These are phyloP conservation scores for Collybiopsis luxurians DNA, from an alignment of 768 basidiomycete species.

Conservation along the genomic window DNA sequence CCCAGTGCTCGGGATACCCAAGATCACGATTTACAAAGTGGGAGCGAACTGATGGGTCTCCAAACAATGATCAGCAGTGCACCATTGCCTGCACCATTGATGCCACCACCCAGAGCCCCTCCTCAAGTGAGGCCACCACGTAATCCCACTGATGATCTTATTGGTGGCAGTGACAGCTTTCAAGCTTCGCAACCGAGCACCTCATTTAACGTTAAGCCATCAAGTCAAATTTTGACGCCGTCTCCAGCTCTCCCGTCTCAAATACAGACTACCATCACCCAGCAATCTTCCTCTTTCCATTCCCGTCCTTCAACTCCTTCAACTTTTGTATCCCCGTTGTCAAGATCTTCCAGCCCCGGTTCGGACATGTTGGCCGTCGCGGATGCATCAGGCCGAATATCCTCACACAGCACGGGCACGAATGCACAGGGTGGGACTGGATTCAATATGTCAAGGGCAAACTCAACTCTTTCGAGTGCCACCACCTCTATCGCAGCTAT, in stretches of 20 bases:
- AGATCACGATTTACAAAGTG: slow-evolving; percentile 19
- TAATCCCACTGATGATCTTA: neutral
- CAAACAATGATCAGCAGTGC: slow-evolving; percentile 41
- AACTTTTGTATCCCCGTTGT: neutral
- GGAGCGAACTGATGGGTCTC: slow-evolving; percentile 31
- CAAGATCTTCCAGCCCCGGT: neutral
- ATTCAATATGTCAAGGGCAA: neutral
- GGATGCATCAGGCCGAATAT: neutral
- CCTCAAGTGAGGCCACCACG: slow-evolving; percentile 4
- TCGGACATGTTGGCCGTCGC: neutral
- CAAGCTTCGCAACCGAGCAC: neutral
- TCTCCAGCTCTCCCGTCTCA: slow-evolving; percentile 1
- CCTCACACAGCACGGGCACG: neutral
- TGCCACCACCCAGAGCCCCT: slow-evolving; percentile 31
- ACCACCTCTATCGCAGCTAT: slow-evolving; percentile 5
- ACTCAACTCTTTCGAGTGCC: neutral
- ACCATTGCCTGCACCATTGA: slow-evolving; percentile 44
- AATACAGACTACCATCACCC: neutral
- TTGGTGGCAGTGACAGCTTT: neutral
- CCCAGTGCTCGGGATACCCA: slow-evolving; percentile 49
- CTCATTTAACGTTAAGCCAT: neutral
- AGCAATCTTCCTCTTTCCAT: neutral
- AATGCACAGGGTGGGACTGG: neutral
- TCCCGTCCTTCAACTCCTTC: neutral
- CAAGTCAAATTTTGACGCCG: neutral